Evolutionary conservation across 2,329 filamentous ascomycete genomes (phyloP), one percentile per base, ranked within the genome.

Genomic region (Aspergillus carbonarius): DNA sequence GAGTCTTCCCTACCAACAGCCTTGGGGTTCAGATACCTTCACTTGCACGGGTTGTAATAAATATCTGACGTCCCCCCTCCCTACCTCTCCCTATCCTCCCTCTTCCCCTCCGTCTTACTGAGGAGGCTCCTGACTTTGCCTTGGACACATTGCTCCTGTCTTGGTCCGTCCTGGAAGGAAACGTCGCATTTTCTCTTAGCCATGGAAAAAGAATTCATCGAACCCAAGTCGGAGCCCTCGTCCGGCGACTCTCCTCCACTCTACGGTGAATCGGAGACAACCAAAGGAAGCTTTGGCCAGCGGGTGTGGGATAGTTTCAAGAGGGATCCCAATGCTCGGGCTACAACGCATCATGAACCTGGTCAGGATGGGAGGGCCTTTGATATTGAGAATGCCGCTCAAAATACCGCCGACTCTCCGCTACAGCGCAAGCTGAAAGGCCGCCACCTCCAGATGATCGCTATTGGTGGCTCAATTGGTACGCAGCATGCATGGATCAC

Each of bases 361-460:
- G 81, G 80, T 54, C 80, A 79, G 6, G 81, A 85, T 74, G 82
- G 82, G 55, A 79, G 80, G 60, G 79, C 81, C 13, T 87, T 84
- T 70, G 82, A 91, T 70, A 77, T 91, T 64, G 88, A 92, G 70
- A 73, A 73, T 55, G 85, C 85, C 0, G 83, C 82, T 1, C 74
- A 77, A 15, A 82, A 81, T 44, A 93, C 91, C 1, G 89, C 91
- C 4, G 83, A 88, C 63, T 88, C 90, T 47, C 86, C 89, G 7
- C 81, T 98, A 52, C 86, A 89, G 52, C 83, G 92, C 69, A 88
- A 87, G 73, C 78, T 96, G 66, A 95, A 96, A 77, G 87, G 88
- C 18, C 83, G 92, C 49, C 93, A 98, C 79, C 73, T 97, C 72
- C 93, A 97, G 79, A 97, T 97, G 93, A 97, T 97, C 81, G 93